Evolutionary conservation across 495 filamentous ascomycete species (phyloP).

Genomic region (Poronia punctata): DNA sequence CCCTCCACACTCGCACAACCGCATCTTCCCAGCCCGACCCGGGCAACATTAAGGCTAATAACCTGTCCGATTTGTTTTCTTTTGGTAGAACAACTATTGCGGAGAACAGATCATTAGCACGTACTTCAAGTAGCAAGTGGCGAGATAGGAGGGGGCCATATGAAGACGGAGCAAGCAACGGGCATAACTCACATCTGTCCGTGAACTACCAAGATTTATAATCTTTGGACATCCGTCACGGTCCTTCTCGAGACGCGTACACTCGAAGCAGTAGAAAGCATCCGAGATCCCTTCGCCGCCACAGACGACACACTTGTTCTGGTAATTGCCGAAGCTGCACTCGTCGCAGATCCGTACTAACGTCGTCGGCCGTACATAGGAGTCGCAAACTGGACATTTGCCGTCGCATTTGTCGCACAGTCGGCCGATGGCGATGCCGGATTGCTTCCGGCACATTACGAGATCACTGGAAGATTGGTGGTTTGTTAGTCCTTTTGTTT

Average conservation of each 20-base stretch:
- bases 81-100: conserved; percentile 43
- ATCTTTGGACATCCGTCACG: conserved; percentile 98
- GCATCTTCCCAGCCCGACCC: conserved; percentile 28
- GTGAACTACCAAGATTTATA: conserved; percentile 90
- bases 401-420: conserved; percentile 99
- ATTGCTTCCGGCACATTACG: conserved; percentile 99
- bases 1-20: background rate
- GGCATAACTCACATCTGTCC: conserved; percentile 74
- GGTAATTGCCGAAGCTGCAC: conserved; percentile 98
- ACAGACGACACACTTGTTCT: conserved; percentile 99
- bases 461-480: conserved; percentile 61
- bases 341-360: conserved; percentile 98
- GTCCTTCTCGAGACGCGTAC: conserved; percentile 94
- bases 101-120: conserved; percentile 19
- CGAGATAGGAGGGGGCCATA: background rate
- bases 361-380: conserved; percentile 95
- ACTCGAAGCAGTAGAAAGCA: conserved; percentile 99
- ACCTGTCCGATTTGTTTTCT: conserved; percentile 46
- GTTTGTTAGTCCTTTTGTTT: conserved; percentile 26
- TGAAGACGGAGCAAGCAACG: background rate
- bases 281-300: conserved; percentile 98
- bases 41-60: conserved; percentile 36
- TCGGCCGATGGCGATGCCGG: conserved; percentile 96
- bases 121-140: background rate
- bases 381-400: conserved; percentile 98